A percentile compares a stretch with the other conserved stretches of the same genome.
Conservation (phyloP, 2,329 filamentous ascomycete species). For the Nemania abortiva region DNA sequence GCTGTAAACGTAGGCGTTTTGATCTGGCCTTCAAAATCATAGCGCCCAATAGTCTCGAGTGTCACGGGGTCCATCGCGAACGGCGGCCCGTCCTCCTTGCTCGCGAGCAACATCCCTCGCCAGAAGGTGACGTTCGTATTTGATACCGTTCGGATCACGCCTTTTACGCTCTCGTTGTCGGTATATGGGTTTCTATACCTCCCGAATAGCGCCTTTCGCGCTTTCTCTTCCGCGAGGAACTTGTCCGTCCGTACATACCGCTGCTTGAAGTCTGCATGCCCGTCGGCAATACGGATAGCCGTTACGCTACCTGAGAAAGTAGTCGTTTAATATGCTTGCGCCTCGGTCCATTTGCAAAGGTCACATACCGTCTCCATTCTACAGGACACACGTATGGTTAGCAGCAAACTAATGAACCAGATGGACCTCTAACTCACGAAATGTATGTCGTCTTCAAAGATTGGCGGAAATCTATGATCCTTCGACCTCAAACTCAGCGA, state of each 20-base stretch:
- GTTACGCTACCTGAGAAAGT: constrained; percentile 55
- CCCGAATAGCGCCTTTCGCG: constrained; percentile 59
- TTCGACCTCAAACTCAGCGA: constrained; percentile 21
- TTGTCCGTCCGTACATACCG: constrained; percentile 58
- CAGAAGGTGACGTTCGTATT: constrained; percentile 73
- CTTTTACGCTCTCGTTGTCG: constrained; percentile 66
- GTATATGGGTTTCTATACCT: constrained; percentile 69
- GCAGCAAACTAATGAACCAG: background rate
- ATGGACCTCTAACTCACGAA: constrained; percentile 42
- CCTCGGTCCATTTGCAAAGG: background rate
- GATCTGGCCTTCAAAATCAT: constrained; percentile 66
- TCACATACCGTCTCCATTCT: constrained; percentile 49
- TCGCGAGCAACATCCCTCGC: constrained; percentile 65
- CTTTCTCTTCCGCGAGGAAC: constrained; percentile 49
- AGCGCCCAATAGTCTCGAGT: constrained; percentile 62
- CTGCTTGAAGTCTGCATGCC: constrained; percentile 58
- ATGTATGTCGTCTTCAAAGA: constrained; percentile 64
- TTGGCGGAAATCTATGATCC: constrained; percentile 65
- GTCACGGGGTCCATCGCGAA: constrained; percentile 64
- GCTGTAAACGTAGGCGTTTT: constrained; percentile 62
- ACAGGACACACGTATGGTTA: constrained; percentile 8
- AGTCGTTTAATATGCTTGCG: constrained; percentile 33
- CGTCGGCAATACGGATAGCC: constrained; percentile 56
- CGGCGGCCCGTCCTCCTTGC: constrained; percentile 67
- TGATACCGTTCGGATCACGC: constrained; percentile 66